Evolutionary conservation across 768 basidiomycete species (phyloP).

Genomic region (Cytidiella melzeri): DNA sequence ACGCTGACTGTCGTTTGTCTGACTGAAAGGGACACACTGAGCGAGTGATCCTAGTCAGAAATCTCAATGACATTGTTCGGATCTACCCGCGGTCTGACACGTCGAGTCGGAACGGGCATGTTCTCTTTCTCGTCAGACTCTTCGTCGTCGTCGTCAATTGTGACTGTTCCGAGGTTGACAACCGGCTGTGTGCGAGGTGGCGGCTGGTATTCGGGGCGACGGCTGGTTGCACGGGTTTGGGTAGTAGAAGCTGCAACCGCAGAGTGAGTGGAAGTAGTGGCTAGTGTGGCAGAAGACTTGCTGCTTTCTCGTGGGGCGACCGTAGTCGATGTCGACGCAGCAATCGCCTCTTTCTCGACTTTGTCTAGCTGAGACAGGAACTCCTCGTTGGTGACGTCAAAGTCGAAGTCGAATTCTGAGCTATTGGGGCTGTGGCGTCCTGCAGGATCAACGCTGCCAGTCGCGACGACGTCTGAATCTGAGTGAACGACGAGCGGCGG

Average conservation of each 20-base stretch:
- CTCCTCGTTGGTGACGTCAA: constrained; percentile 30
- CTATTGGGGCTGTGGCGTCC: constrained; percentile 8
- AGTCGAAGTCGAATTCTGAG: constrained; percentile 27
- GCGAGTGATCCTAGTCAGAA: constrained; percentile 33
- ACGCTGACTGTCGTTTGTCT: too few species aligned
- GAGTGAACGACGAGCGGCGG: neutral
- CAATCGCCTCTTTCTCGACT: constrained; percentile 25
- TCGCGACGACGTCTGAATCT: neutral
- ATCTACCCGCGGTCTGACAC: constrained; percentile 35
- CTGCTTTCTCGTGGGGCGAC: neutral
- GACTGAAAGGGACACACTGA: neutral
- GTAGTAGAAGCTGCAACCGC: neutral
- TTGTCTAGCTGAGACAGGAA: constrained; percentile 36
- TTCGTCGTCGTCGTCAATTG: constrained; percentile 40
- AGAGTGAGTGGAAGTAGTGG: neutral
- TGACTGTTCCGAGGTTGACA: constrained; percentile 18
- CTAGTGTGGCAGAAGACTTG: neutral
- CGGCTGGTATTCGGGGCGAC: neutral
- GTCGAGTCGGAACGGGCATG: constrained; percentile 42
- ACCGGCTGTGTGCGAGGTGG: neutral
- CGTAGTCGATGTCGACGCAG: neutral
- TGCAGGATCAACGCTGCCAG: neutral
- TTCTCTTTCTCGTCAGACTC: constrained; percentile 61
- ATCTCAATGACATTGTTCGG: constrained; percentile 52
- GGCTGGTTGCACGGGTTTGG: neutral